phyloP scores from a whole-genome alignment of 148 eudicot species.

The Chenopodium formosanum region DNA sequence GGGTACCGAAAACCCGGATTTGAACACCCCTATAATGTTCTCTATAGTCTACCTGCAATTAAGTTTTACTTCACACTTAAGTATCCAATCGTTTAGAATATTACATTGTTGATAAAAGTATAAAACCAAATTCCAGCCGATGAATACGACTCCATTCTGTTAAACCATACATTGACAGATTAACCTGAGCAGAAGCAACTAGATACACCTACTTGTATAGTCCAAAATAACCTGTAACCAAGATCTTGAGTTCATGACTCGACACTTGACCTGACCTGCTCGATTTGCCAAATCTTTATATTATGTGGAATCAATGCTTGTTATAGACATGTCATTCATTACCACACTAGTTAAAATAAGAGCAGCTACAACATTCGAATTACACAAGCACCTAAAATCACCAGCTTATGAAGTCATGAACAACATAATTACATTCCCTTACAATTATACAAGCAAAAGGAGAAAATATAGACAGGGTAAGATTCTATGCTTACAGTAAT shows the following conservation, averaged over 20 bases:
- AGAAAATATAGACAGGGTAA: neutral
- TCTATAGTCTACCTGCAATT: no score
- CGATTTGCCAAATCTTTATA: neutral
- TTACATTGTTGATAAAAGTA: no score
- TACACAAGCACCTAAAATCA: neutral
- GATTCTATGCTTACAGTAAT: neutral
- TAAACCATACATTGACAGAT: neutral
- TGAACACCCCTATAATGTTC: no score
- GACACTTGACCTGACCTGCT: neutral
- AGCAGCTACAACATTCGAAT: neutral
- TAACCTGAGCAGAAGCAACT: neutral
- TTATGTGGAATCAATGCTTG: neutral
- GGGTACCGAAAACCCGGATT: no score
- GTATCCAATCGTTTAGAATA: no score
- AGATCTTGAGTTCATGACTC: neutral
- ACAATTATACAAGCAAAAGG: neutral
- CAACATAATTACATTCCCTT: conserved; percentile 1
- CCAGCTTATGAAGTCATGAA: neutral
- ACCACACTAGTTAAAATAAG: neutral
- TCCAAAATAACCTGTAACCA: neutral
- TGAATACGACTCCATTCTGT: no score
- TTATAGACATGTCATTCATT: neutral
- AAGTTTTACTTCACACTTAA: no score
- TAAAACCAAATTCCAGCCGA: no score
- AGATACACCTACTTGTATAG: neutral